Evolutionary conservation across 2,329 filamentous ascomycete species (phyloP).

Genomic region (Diaporthe aspalathi): DNA sequence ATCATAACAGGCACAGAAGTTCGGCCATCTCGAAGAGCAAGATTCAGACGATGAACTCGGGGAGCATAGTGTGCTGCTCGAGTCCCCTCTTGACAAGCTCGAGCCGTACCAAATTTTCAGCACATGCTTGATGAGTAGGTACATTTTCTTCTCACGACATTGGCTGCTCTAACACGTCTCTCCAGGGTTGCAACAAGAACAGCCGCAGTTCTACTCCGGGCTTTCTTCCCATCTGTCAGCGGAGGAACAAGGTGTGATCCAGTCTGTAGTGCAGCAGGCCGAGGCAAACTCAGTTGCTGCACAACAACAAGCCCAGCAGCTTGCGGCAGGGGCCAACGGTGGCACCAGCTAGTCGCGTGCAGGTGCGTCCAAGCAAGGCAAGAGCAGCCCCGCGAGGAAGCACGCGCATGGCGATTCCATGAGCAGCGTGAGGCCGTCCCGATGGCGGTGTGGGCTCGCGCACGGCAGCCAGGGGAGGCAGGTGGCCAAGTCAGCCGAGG

Average conservation of each 20-base stretch:
- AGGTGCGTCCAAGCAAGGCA: background rate
- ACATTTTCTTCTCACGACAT: background rate
- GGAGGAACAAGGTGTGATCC: constrained; percentile 85
- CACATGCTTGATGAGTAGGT: constrained; percentile 82
- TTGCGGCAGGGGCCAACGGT: constrained; percentile 39
- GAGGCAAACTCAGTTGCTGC: constrained; percentile 59
- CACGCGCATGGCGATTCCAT: background rate
- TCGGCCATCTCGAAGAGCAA: constrained; percentile 73
- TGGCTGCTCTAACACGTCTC: constrained; percentile 45
- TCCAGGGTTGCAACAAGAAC: constrained; percentile 86
- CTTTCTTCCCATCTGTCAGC: constrained; percentile 82
- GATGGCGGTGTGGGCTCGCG: background rate
- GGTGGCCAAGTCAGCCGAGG: background rate
- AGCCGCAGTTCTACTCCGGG: constrained; percentile 87
- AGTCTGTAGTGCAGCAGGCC: constrained; percentile 80
- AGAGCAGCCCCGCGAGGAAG: background rate
- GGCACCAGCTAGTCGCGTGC: constrained; percentile 38
- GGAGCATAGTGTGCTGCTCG: constrained; percentile 91
- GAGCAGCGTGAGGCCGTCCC: background rate
- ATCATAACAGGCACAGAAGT: constrained; percentile 79
- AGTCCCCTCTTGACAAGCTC: constrained; percentile 93
- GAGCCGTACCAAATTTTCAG: constrained; percentile 95
- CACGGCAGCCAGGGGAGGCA: background rate
- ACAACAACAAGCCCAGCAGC: constrained; percentile 47
- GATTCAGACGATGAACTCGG: constrained; percentile 88